Evolutionary conservation across 192 early-diverging fungal species (phyloP), one percentile per base, ranked within the genome.

Genomic region (Coemansia sp.): DNA sequence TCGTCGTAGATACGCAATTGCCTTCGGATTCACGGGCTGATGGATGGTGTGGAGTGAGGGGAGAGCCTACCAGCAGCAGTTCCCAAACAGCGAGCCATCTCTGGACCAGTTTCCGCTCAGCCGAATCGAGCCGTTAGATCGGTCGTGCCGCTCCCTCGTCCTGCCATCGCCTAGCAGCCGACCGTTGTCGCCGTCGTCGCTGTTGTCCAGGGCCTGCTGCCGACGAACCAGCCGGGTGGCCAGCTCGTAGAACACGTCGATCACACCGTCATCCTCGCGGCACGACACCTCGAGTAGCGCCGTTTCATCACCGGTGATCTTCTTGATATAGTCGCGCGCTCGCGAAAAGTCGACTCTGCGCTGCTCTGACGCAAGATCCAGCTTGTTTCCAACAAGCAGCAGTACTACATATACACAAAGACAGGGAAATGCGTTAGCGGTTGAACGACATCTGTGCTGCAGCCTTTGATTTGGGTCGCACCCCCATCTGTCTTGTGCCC

Each of bases 331-430:
- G 48, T 88, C 84, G 48, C 85, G 85, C 31, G 87, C 85, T 34
- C 83, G 84, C 12, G 79, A 60, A 58, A 83, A 80, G 59, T 85
- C 77, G 10, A 90, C 85, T 54, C 82, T 82, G 57, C 89, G 84
- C 61, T 73, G 79, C 55, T 77, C 80, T 20, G 81, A 62, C 22
- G 87, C 85, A 71, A 90, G 73, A 67, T 90, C 89, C 76, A 86
- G 79, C 67, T 90, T 90, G 73, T 90, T 90, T 45, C 87, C 89
- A 14, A 90, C 88, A 38, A 90, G 81, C 55, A 88, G 85, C 52
- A 90, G 80, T 34, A 90, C 88, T 85, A 87, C 71, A 68, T 17
- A 30, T 25, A 25, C 22, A 25, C 22, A 29, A 3, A 56, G n/a
- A 36, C 34, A 54, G 28, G 32, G 42, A 6, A 11, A 62, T 29